Evolutionary conservation across 2,329 filamentous ascomycete species (phyloP).

Genomic region (Neonectria magnoliae): DNA sequence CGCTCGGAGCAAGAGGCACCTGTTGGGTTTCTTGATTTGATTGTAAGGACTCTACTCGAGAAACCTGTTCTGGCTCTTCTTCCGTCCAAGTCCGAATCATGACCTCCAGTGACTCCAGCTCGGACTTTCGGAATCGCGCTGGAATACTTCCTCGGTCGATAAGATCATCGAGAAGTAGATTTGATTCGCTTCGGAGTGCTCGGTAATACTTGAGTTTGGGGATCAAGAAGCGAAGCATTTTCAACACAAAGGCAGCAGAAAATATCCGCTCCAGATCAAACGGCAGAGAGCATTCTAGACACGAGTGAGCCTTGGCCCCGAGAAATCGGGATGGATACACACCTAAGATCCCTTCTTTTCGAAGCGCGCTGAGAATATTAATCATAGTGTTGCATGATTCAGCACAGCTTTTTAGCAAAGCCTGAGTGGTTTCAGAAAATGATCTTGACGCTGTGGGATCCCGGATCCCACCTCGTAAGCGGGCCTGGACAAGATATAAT

Average conservation of each 20-base stretch:
- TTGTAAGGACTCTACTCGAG: not conserved
- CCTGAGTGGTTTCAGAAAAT: slow-evolving; percentile 14
- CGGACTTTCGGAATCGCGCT: slow-evolving; percentile 13
- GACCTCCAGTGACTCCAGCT: slow-evolving; percentile 12
- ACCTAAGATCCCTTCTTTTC: slow-evolving; percentile 17
- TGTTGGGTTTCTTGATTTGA: not conserved
- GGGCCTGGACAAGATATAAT: slow-evolving; percentile 11
- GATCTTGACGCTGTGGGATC: not conserved
- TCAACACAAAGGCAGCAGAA: slow-evolving; percentile 17
- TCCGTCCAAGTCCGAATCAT: slow-evolving; percentile 18
- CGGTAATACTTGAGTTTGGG: slow-evolving; percentile 12
- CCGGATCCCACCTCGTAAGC: not conserved
- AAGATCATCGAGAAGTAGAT: slow-evolving; percentile 15
- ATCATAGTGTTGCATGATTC: slow-evolving; percentile 21
- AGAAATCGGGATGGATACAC: not conserved
- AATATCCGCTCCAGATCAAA: slow-evolving; percentile 24
- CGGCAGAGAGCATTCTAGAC: slow-evolving; percentile 15
- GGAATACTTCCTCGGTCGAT: slow-evolving; percentile 14
- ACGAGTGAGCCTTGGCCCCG: not conserved
- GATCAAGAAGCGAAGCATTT: slow-evolving; percentile 15
- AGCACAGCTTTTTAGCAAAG: slow-evolving; percentile 16
- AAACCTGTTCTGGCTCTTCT: not conserved
- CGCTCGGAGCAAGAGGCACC: not conserved
- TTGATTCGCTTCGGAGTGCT: slow-evolving; percentile 2
- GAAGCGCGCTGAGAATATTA: slow-evolving; percentile 1